These are phyloP conservation scores for Karstenula rhodostoma DNA, from an alignment of 2,329 filamentous ascomycete genomes.

Conservation along the genomic window DNA sequence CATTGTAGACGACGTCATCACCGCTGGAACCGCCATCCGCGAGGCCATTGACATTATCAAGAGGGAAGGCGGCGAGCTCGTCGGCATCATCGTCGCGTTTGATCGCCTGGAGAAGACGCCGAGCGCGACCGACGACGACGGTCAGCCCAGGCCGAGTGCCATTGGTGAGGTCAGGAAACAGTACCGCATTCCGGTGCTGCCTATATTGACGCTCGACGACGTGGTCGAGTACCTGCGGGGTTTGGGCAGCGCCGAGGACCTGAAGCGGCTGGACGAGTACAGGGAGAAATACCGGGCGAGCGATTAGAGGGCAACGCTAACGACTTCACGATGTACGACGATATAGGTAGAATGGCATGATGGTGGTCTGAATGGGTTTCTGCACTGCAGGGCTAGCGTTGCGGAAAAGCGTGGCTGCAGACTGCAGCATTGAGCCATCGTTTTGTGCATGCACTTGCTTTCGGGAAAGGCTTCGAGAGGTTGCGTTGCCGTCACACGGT, in stretches of 20 bases:
- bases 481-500: not conserved
- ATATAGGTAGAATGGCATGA: not conserved
- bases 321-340: slow-evolving; percentile 9
- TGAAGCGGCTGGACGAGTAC: slow-evolving; percentile 53
- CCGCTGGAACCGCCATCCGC: slow-evolving; percentile 90
- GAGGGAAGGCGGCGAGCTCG: slow-evolving; percentile 82
- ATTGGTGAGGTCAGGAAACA: slow-evolving; percentile 86
- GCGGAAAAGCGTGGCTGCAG: not conserved
- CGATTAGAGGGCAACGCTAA: slow-evolving; percentile 32
- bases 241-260: slow-evolving; percentile 55
- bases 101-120: slow-evolving; percentile 87
- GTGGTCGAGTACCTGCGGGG: slow-evolving; percentile 62
- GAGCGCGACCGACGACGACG: slow-evolving; percentile 66
- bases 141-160: slow-evolving; percentile 75
- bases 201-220: slow-evolving; percentile 85
- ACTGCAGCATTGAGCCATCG: not conserved
- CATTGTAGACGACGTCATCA: slow-evolving; percentile 96
- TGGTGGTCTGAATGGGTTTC: not conserved
- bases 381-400: not conserved
- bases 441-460: not conserved
- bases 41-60: slow-evolving; percentile 91
- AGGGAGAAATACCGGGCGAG: slow-evolving; percentile 51
- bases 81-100: slow-evolving; percentile 87
- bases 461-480: not conserved
- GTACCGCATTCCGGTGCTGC: slow-evolving; percentile 81